phyloP scores from a whole-genome alignment of 2,329 filamentous ascomycete genomes.

The Thermomyces lanuginosus region DNA sequence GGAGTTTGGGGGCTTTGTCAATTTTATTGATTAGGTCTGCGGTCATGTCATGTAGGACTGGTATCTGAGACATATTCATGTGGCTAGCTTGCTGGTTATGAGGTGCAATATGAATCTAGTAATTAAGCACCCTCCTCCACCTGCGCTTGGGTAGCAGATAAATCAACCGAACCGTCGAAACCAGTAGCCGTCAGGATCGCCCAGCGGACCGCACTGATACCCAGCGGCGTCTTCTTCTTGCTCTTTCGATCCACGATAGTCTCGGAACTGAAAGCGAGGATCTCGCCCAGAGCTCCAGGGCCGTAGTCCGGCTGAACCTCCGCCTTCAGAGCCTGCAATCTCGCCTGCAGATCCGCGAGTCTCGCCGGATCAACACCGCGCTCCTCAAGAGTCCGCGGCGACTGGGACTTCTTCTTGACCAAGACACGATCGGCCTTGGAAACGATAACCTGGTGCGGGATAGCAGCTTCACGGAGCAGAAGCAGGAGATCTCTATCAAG shows the following conservation, averaged over 20 bases:
- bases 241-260: constrained; percentile 30
- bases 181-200: constrained; percentile 47
- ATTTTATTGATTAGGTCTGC: too few species aligned
- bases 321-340: constrained; percentile 24
- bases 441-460: constrained; percentile 50
- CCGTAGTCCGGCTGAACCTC: constrained; percentile 29
- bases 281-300: constrained; percentile 37
- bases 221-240: constrained; percentile 28
- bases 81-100: too few species aligned
- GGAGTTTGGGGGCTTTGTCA: constrained; percentile 6
- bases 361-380: constrained; percentile 13
- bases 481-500: constrained; percentile 42
- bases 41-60: too few species aligned
- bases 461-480: constrained; percentile 38
- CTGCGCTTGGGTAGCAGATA: too few species aligned
- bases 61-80: too few species aligned
- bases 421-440: constrained; percentile 48
- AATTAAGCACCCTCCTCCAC: too few species aligned
- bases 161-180: too few species aligned
- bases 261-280: constrained; percentile 42
- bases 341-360: constrained; percentile 21
- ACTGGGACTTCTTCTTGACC: constrained; percentile 15
- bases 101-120: too few species aligned
- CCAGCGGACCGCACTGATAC: constrained; percentile 47
- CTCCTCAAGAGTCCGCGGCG: constrained; percentile 9